These are phyloP conservation scores for Trichoderma simmonsii DNA, from an alignment of 2,329 filamentous ascomycete species.

Conservation along the genomic window DNA sequence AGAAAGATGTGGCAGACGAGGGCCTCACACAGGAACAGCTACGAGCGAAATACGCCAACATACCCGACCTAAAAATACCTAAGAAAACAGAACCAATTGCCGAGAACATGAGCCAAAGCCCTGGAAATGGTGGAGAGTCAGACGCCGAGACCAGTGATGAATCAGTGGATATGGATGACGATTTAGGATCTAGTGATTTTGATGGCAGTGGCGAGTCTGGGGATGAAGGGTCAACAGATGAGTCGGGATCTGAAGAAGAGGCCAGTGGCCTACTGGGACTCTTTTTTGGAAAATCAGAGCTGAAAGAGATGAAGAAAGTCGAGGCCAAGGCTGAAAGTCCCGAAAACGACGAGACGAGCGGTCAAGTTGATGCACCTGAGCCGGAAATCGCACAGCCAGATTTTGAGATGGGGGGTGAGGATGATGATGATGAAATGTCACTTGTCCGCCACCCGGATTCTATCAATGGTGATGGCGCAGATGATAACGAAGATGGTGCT, in stretches of 20 bases:
- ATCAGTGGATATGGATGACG: constrained; percentile 67
- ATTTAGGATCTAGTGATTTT: constrained; percentile 58
- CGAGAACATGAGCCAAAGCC: constrained; percentile 25
- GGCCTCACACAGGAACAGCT: constrained; percentile 67
- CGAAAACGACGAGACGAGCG: constrained; percentile 26
- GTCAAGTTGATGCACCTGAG: constrained; percentile 24
- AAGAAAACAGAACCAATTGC: constrained; percentile 26
- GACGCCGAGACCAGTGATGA: constrained; percentile 58
- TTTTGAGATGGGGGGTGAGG: constrained; percentile 28
- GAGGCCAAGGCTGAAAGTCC: constrained; percentile 24
- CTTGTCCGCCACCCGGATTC: constrained; percentile 32
- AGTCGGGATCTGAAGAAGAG: constrained; percentile 44
- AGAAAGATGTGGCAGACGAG: constrained; percentile 55
- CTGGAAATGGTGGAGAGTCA: constrained; percentile 24
- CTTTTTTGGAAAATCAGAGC: constrained; percentile 57
- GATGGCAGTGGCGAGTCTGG: constrained; percentile 40
- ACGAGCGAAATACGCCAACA: constrained; percentile 63
- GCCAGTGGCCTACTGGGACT: constrained; percentile 52
- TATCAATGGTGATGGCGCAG: constrained; percentile 17
- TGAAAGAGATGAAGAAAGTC: constrained; percentile 50
- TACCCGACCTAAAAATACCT: constrained; percentile 47
- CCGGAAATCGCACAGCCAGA: constrained; percentile 9
- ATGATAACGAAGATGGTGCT: background rate
- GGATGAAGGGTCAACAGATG: constrained; percentile 36
- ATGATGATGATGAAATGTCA: constrained; percentile 37